Percentiles rank a stretch among this genome's conserved stretches.
Evolutionary conservation across 768 basidiomycete species (phyloP).

Genomic region (Serendipita vermifera): DNA sequence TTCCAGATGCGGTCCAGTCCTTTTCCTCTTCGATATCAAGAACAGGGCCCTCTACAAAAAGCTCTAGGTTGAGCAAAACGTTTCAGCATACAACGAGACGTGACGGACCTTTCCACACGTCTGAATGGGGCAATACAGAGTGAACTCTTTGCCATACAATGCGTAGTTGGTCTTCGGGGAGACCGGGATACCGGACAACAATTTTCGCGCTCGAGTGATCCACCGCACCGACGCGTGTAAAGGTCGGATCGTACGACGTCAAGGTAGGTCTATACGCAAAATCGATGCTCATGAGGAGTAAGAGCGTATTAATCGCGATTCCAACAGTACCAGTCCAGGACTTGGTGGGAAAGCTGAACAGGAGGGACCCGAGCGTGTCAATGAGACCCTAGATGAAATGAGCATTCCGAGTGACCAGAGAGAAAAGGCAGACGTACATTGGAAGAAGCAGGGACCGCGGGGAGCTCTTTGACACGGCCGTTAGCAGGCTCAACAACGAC

Average conservation of each 20-base stretch:
- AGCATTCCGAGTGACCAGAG: not conserved
- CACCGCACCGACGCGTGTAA: constrained; percentile 59
- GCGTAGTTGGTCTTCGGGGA: constrained; percentile 15
- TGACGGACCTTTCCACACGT: constrained; percentile 25
- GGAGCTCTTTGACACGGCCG: not conserved
- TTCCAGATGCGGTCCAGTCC: constrained; percentile 50
- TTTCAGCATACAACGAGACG: no score
- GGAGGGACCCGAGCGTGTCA: constrained; percentile 9
- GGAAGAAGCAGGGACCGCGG: not conserved
- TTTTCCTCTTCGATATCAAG: constrained; percentile 31
- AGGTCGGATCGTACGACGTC: constrained; percentile 43
- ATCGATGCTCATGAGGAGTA: constrained; percentile 33
- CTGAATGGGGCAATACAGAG: constrained; percentile 17
- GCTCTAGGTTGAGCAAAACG: no score
- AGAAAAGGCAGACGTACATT: not conserved
- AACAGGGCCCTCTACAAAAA: constrained; percentile 43
- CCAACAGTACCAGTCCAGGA: not conserved
- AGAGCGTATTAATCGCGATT: constrained; percentile 29
- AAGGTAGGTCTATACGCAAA: constrained; percentile 42
- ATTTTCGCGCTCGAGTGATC: constrained; percentile 52
- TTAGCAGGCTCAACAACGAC: constrained; percentile 4
- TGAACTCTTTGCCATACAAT: constrained; percentile 13
- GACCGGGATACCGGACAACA: constrained; percentile 43
- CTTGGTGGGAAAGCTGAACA: constrained; percentile 14
- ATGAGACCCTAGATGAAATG: not conserved